A percentile compares a stretch with the other conserved stretches of the same genome.
These are phyloP conservation scores for Thelephora ganbajun DNA, from an alignment of 768 basidiomycete genomes.

Conservation along the genomic window DNA sequence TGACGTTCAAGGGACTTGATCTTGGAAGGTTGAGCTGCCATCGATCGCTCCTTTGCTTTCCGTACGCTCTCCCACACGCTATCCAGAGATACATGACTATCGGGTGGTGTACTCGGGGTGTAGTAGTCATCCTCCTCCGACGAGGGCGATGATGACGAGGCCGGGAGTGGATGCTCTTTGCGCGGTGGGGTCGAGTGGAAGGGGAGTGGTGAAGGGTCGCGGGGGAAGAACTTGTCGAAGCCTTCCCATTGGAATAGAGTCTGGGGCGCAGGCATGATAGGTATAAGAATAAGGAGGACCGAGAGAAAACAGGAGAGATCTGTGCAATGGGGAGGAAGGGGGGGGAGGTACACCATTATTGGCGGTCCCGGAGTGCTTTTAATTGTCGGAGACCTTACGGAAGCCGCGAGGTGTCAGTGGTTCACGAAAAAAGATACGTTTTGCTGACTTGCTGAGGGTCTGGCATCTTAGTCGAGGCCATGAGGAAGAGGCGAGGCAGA, in stretches of 20 bases:
- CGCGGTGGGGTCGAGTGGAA: not conserved
- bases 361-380: not conserved
- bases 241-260: not conserved
- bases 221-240: not conserved
- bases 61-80: conserved; percentile 55
- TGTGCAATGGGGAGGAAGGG: not conserved
- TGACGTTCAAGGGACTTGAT: conserved; percentile 50
- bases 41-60: conserved; percentile 47
- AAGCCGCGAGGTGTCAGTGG: not conserved
- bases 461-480: not conserved
- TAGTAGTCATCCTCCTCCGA: not conserved
- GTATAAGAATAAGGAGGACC: not conserved
- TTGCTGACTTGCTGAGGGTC: no score
- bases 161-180: not conserved
- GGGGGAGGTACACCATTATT: not conserved
- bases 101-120: conserved; percentile 5
- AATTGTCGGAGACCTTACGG: not conserved
- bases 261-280: not conserved
- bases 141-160: not conserved
- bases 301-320: not conserved
- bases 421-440: no score
- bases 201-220: not conserved
- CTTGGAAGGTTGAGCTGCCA: conserved; percentile 57
- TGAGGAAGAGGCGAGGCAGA: not conserved
- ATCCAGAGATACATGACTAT: conserved; percentile 27